Evolutionary conservation across 352 stramenopile genomes (phyloP).

Genomic region (Globisporangium middletonii): DNA sequence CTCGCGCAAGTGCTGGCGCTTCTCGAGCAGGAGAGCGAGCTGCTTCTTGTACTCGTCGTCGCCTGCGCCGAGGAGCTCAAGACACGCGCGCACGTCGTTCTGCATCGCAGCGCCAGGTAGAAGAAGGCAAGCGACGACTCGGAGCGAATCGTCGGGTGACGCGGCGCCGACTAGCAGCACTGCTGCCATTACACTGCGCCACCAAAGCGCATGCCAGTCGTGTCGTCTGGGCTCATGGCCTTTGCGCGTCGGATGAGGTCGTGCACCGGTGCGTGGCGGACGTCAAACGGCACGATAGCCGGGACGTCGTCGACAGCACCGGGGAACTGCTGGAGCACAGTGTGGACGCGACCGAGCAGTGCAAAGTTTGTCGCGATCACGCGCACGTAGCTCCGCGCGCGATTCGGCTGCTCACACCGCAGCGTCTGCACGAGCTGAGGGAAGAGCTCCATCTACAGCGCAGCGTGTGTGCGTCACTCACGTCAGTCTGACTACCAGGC

Average conservation of each 20-base stretch:
- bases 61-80: constrained; percentile 11
- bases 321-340: constrained; percentile 27
- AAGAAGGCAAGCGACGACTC: too few relatives aligned
- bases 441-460: constrained; percentile 29
- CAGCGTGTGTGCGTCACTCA: background rate
- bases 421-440: constrained; percentile 56
- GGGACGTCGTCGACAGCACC: constrained; percentile 31
- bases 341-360: constrained; percentile 36
- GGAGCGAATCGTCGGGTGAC: background rate
- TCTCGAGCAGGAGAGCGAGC: constrained; percentile 32
- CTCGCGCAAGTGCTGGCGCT: constrained; percentile 27
- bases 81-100: constrained; percentile 23
- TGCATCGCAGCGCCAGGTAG: constrained; percentile 26
- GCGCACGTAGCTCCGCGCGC: constrained; percentile 48
- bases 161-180: too few relatives aligned
- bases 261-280: constrained; percentile 26
- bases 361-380: constrained; percentile 33
- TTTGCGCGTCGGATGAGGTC: constrained; percentile 33
- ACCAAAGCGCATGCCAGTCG: constrained; percentile 25
- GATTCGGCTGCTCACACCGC: constrained; percentile 48
- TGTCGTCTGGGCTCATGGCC: constrained; percentile 16
- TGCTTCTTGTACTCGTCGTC: constrained; percentile 45
- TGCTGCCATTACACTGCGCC: background rate
- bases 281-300: constrained; percentile 28
- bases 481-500: background rate